Evolutionary conservation across 495 filamentous ascomycete genomes (phyloP), one percentile per base, ranked within the genome.

Genomic region (Tuber magnatum): DNA sequence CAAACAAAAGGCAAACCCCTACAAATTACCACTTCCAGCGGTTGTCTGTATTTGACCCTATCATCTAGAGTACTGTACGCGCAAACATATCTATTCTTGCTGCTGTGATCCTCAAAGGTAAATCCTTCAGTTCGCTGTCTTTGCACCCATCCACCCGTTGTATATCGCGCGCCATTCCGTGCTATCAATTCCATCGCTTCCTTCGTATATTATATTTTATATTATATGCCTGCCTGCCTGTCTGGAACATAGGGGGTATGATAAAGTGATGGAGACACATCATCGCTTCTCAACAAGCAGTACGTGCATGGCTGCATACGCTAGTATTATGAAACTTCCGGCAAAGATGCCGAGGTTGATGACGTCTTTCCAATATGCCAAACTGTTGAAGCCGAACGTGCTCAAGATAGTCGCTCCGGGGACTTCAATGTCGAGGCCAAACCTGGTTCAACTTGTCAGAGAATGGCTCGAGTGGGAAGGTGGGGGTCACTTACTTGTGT

Each of bases 361-460:
- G 35, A 94, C 89, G 84, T 99, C 95, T 61, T 83, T 84, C 95
- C 94, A 97, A 72, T 95, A 88, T 0, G 93, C 93, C 73, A 88
- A 84, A 16, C 90, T 92, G 76, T 96, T 86, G 81, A 99, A 98
- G 10, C 95, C 95, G 81, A 99, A 98, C 2, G 91, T 91, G 83
- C 91, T 94, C 43, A 99, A 85, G 80, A 99, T 99, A 0, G 94
- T 92, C 0, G 94, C 93, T 28, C 95, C 95, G 0, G 95, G 95
- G 0, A 99, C 94, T 78, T 94, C 93, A 71, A 99, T 99, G 81
- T 98, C 92, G 4, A 99, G 88, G 4, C 95, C 95, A 69, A 81
- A 82, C 44, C 81, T 82, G 38, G 14, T 76, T 56, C 16, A 10
- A 1, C 22, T 41, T 12, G 73, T 87, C 20, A 76, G 74, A 61